A percentile compares a stretch with the other conserved stretches of the same genome.
Evolutionary conservation across 352 stramenopile genomes (phyloP).

Genomic region (Aphanomyces euteiches): DNA sequence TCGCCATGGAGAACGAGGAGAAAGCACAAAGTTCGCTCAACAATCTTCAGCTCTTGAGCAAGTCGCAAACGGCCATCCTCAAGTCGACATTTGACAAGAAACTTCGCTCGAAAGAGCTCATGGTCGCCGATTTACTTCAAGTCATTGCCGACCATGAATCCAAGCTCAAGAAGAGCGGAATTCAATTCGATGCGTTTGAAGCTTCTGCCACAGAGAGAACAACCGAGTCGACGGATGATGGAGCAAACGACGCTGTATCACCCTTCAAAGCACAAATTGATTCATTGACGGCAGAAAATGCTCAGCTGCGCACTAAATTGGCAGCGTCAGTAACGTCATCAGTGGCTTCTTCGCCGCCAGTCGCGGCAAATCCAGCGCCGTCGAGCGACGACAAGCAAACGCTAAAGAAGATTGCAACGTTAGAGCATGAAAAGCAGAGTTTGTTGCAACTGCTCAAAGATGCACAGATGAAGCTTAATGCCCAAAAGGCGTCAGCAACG

Average conservation of each 20-base stretch:
- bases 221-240: conserved; percentile 37
- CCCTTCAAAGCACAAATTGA: conserved; percentile 25
- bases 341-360: conserved; percentile 29
- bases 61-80: conserved; percentile 77
- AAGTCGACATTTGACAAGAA: conserved; percentile 83
- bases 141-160: conserved; percentile 61
- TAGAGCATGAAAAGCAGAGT: conserved; percentile 54
- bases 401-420: conserved; percentile 44
- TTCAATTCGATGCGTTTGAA: conserved; percentile 40
- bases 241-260: conserved; percentile 35
- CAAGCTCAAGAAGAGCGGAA: conserved; percentile 51
- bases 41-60: conserved; percentile 80
- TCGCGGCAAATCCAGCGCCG: conserved; percentile 11
- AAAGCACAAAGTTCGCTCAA: conserved; percentile 71
- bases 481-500: conserved; percentile 32
- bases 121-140: conserved; percentile 58
- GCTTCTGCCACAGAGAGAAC: not conserved
- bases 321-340: not conserved
- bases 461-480: conserved; percentile 51
- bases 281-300: conserved; percentile 24
- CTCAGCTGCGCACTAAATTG: conserved; percentile 22
- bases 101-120: conserved; percentile 57
- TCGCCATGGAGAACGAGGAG: conserved; percentile 60
- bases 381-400: conserved; percentile 19
- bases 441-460: conserved; percentile 61